Base-by-base conservation (phyloP, 148 eudicot species). In the Suaeda aralocaspica region DNA sequence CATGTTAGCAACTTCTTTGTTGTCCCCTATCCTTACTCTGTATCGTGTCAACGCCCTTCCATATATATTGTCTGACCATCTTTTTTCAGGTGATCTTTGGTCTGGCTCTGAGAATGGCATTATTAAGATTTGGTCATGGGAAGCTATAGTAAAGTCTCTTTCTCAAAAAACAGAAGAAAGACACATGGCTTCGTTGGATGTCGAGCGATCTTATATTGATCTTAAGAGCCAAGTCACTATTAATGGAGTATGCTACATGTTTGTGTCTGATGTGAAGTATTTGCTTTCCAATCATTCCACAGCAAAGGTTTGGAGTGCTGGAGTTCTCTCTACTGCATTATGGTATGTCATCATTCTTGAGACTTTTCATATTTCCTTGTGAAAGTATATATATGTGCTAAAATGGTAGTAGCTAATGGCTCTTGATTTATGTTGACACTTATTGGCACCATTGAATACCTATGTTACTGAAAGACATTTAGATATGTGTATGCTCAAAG, bases 91-190 rank as follows among this genome's bases (percentile, higher is more conserved):
- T 74, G 99, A 94, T 80, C 77, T 94, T 14, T 94, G 99, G 99
- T 86, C 97, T 31, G 99, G 96, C 39, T 77, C 90, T 71, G 97
- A 94, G 80, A 87, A 85, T 59, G 97, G 99, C 34, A 72, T 72
- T 28, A 75, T 94, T 46, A 91, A 73, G 89, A 85, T 91, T 69
- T 94, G 97, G 99, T 89, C 93, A 61, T 89, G 96, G 91, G 97
- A 94, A 82, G 86, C 96, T 69, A 82, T 91, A 48, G 90, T 79
- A 41, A 94, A 87, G 67, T 81, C 97, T 22, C 82, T 89, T 69
- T 78, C 88, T 75, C 75, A 86, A 14, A 82, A 82, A 50, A 53
- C 61, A n/a, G 97, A 85, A 73, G 93, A 94, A 81, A 87, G 91
- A 59, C 96, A 91, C 81, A 79, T 85, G 87, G 92, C 97, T 80